Evolutionary conservation across 192 early-diverging fungal genomes (phyloP), one percentile per base, ranked within the genome.

Genomic region (Coemansia sp.): DNA sequence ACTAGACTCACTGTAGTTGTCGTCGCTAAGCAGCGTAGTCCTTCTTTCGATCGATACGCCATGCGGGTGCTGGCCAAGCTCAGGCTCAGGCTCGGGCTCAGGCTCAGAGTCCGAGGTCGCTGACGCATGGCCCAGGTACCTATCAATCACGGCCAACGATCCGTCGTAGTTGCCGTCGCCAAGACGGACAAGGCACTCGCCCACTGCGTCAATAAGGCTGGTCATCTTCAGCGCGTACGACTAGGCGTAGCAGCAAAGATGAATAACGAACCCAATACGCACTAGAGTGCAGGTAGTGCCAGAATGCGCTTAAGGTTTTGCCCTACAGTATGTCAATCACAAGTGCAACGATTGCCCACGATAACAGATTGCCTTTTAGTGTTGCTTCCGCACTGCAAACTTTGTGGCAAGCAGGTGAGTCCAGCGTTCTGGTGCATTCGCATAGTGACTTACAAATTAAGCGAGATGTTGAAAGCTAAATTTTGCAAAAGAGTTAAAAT

Each of bases 141-240:
- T 27, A 63, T 77, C 69, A 17, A 82, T 50, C 0, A 57, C 61
- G 0, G 63, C 75, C 32, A 82, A 65, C 38, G 79, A 82, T 19
- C 63, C 75, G 21, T 72, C 63, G 62, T 64, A 77, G 72, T 71
- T 67, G 17, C 74, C 74, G 44, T 59, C 34, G 50, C 73, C 75
- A 48, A 82, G 79, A 25, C 41, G 59, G 25, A 50, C 62, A 37
- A 82, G 68, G 23, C 74, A 77, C 63, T 76, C 75, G 67, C 79
- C 79, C 44, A 82, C 55, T 11, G 74, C 62, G 10, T 73, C 55
- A 19, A 75, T 27, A 46, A 70, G 68, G 14, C 38, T 59, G 17
- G 53, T 23, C 69, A 71, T 71, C 31, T 21, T 39, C 19, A 23
- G 59, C 8, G 59, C 36, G 59, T 61, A 39, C 59, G 37, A 11